Evolutionary conservation across 2,329 filamentous ascomycete species (phyloP).

Genomic region (Pestalotiopsis fici): DNA sequence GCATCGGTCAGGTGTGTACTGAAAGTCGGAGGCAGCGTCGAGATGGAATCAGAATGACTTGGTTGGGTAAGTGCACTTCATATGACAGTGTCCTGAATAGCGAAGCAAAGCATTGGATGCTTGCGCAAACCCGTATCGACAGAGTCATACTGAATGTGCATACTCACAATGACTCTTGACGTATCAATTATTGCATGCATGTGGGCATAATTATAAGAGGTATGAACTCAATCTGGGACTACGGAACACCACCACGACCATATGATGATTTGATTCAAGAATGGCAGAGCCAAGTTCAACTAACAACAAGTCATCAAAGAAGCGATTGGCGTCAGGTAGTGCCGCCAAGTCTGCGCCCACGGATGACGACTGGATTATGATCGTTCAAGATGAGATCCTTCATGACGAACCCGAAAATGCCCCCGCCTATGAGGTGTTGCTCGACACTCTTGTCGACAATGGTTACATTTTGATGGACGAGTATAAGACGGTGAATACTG

Average conservation of each 20-base stretch:
- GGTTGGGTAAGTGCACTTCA: not conserved
- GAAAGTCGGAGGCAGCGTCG: too few relatives aligned
- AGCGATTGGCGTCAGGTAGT: rapidly evolving
- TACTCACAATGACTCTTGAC: not conserved
- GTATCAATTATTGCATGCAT: not conserved
- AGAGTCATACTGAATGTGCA: not conserved
- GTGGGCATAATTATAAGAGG: not conserved
- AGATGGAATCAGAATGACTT: too few relatives aligned
- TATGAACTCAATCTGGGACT: not conserved
- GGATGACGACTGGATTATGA: not conserved
- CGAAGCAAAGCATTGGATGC: too few relatives aligned
- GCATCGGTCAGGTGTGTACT: too few relatives aligned
- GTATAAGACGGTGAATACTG: too few relatives aligned
- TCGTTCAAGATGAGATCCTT: too few relatives aligned
- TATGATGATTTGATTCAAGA: not conserved
- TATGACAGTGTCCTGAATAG: not conserved
- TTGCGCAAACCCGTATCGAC: not conserved
- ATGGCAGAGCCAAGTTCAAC: not conserved
- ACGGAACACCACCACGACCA: too few relatives aligned
- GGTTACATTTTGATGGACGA: too few relatives aligned
- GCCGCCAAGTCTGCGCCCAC: not conserved
- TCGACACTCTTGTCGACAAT: too few relatives aligned
- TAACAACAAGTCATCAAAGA: not conserved
- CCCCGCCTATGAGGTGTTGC: too few relatives aligned
- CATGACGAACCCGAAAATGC: too few relatives aligned